Evolutionary conservation across 345 rosid genomes (phyloP), one percentile per base, ranked within the genome.

Genomic region (Corchorus capsularis): DNA sequence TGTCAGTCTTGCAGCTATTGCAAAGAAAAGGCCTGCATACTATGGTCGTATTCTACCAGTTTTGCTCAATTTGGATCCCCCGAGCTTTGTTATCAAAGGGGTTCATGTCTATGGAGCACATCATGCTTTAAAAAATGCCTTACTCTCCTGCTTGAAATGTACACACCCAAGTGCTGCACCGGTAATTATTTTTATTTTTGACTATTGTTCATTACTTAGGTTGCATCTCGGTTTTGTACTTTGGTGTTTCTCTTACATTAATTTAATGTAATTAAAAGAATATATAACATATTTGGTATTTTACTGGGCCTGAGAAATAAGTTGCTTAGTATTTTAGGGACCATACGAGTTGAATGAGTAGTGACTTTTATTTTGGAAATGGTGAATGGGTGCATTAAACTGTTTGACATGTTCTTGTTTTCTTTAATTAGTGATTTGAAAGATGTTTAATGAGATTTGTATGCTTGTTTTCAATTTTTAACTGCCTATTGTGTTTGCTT

Each of bases 31-130:
- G 73, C 97, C 98, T 82, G 87, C 93, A 75, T 91, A 86, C 79
- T 96, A 85, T 87, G 98, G 99, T 65, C 92, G 95, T 75, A 91
- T 96, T 84, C 81, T 96, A 78, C 90, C 99, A 73, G 98, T 92
- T 85, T 85, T 96, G 75, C 95, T 96, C 82, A 91, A 91, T 81
- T 83, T 96, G 89, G 92, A 91, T 84, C 88, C 97, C 76, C 83
- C 89, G 66, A 85, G 84, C 78, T 84, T 88, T 79, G 83, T 83
- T 68, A 80, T 79, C 57, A 86, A 87, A 79, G 96, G 90, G 68
- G 78, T 88, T 81, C 89, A 82, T 83, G 86, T 89, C 73, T 85
- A 85, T 59, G 91, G 94, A 59, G 81, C 91, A 79, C 85, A 77
- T 70, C 91, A 78, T 84, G 91, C 97, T 79, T 79, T 96, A 74